phyloP scores from a whole-genome alignment of 2,329 filamentous ascomycete species.

The Davidsoniella virescens region DNA sequence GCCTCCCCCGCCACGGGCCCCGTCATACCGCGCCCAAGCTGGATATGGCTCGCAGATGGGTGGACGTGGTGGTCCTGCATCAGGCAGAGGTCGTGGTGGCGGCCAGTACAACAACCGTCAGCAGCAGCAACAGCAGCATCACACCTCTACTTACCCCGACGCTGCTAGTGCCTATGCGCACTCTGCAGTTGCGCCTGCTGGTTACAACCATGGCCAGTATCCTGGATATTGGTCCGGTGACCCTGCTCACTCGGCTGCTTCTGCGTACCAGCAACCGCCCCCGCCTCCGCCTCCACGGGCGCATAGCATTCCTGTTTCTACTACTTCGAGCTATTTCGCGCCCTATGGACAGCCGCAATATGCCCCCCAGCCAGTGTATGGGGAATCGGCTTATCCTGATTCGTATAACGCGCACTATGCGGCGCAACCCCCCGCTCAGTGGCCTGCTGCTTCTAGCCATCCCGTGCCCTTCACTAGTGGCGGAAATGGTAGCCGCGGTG shows the following conservation, averaged over 20 bases:
- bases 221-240: slow-evolving; percentile 18
- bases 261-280: slow-evolving; percentile 7
- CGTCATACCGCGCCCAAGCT: slow-evolving; percentile 25
- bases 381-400: slow-evolving; percentile 23
- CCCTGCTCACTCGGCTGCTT: slow-evolving; percentile 6
- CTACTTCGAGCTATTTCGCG: slow-evolving; percentile 8
- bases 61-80: slow-evolving; percentile 16
- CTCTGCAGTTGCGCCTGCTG: slow-evolving; percentile 25
- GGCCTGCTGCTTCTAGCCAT: slow-evolving; percentile 22
- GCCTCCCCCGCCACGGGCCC: slow-evolving; percentile 29
- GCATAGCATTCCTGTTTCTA: slow-evolving; percentile 3
- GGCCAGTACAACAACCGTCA: slow-evolving; percentile 5
- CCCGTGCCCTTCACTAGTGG: slow-evolving; percentile 13
- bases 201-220: slow-evolving; percentile 44
- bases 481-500: slow-evolving; percentile 1
- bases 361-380: slow-evolving; percentile 29
- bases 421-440: slow-evolving; percentile 21
- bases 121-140: slow-evolving; percentile 14
- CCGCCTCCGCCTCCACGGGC: background rate
- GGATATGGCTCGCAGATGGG: slow-evolving; percentile 9
- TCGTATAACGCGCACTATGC: slow-evolving; percentile 23
- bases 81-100: slow-evolving; percentile 7
- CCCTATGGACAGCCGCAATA: slow-evolving; percentile 20
- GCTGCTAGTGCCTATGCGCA: slow-evolving; percentile 29
- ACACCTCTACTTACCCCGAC: slow-evolving; percentile 27